phyloP scores from a whole-genome alignment of 768 basidiomycete genomes.

The Pholiota molesta region DNA sequence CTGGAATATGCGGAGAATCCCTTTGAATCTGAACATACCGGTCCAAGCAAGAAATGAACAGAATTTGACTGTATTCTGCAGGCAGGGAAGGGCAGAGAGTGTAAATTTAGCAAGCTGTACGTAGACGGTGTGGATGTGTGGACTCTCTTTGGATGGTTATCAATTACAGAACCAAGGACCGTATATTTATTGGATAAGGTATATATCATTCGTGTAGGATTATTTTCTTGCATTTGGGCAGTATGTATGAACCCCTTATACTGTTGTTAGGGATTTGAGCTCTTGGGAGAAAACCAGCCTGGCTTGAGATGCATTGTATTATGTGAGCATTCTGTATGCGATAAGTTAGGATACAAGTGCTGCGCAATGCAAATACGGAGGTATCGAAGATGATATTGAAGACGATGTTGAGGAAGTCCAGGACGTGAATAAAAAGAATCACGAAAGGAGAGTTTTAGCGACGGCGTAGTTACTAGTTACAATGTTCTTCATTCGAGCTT shows the following conservation, averaged over 20 bases:
- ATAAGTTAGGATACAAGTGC: no score
- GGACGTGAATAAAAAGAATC: no score
- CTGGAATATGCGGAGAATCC: conserved; percentile 77
- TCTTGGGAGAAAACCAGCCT: no score
- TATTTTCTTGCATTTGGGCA: neutral
- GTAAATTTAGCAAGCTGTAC: neutral
- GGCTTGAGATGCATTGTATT: no score
- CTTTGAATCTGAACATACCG: conserved; percentile 45
- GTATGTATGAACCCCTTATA: neutral
- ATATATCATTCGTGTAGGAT: neutral
- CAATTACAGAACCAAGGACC: neutral
- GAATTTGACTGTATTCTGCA: neutral
- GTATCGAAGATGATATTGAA: no score
- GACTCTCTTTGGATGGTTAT: neutral
- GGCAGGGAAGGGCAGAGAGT: neutral
- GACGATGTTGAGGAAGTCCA: no score
- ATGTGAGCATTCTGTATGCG: no score
- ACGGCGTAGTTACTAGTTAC: no score
- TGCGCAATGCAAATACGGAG: no score
- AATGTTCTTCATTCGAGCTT: no score
- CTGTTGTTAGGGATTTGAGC: no score
- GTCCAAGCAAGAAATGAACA: conserved; percentile 18
- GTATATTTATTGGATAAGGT: conserved; percentile 2
- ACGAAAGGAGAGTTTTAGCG: no score
- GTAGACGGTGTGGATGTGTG: neutral